Evolutionary conservation across 192 early-diverging fungal genomes (phyloP), one percentile per base, ranked within the genome.

Genomic region (Spizellomyces sp.): DNA sequence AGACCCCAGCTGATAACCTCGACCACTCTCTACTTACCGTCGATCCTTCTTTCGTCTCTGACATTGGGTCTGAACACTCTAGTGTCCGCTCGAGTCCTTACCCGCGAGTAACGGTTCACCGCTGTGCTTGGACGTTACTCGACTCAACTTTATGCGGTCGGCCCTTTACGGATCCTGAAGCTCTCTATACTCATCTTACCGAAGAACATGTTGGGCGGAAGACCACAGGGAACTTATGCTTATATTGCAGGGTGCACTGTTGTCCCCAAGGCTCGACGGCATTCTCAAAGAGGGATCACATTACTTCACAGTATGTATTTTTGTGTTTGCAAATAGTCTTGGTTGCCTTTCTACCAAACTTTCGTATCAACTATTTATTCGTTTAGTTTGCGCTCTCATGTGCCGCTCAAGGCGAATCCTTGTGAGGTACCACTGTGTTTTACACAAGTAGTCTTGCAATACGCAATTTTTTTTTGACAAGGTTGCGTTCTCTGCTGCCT

Each of bases 171-270:
- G 72, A 80, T 27, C 75, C 94, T 6, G 93, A 96, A 73, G 66
- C 79, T n/a, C 89, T 98, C 46, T 98, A 95, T 67, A 69, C 75
- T 46, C 96, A 98, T 74, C 84, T 98, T 58, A 87, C 88, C 14
- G 89, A 92, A 64, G 90, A 91, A 62, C 96, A 98, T 72, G 89
- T 98, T 36, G 96, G 94, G 4, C 82, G 96, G 59, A 98, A 96
- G 77, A 87, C 91, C 6, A 89, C 88, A 44, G 89, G 90, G 58
- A 98, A 96, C 74, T 83, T 98, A 47, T 94, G 93, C 56, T 85
- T 98, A 58, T 86, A 82, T 55, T 98, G 96, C 79, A 81, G 87
- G 55, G 65, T 75, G 1, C 59, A 94, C 91, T 93, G 89, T 86
- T 58, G 90, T 83, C 44, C 94, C 90, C 81, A 77, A 73, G 15